Conservation (phyloP, 352 stramenopile species). For the Globisporangium cylindrosporum region DNA sequence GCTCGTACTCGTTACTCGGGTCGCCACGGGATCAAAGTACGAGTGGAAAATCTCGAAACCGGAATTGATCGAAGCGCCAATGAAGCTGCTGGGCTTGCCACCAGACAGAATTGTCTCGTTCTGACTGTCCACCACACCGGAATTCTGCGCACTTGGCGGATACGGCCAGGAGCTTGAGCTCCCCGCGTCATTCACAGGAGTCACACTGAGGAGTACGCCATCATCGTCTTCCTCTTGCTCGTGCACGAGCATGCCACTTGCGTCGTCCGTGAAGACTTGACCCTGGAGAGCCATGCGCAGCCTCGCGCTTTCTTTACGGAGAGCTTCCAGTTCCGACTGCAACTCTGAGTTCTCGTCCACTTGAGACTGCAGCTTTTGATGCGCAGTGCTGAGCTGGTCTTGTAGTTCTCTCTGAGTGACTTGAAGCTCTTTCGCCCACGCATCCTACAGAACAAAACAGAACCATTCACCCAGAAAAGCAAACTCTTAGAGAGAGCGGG, state of each 20-base stretch:
- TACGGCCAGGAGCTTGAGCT: constrained; percentile 2
- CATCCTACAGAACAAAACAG: constrained; percentile 41
- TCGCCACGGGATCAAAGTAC: constrained; percentile 58
- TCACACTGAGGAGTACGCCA: constrained; percentile 73
- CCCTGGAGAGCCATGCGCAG: constrained; percentile 58
- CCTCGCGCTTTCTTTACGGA: constrained; percentile 62
- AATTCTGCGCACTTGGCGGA: neutral
- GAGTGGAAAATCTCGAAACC: constrained; percentile 77
- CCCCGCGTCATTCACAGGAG: constrained; percentile 29
- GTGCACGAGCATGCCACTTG: constrained; percentile 64
- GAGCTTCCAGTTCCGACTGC: constrained; percentile 55
- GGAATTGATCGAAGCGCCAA: constrained; percentile 57
- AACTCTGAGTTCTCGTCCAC: constrained; percentile 73
- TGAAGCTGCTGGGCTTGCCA: constrained; percentile 34
- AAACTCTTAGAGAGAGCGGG: neutral
- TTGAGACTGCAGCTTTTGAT: constrained; percentile 69
- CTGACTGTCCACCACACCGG: constrained; percentile 4
- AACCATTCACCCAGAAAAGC: neutral
- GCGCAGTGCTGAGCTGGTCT: constrained; percentile 55
- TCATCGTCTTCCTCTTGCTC: constrained; percentile 77
- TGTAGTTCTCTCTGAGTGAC: constrained; percentile 77
- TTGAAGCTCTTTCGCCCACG: constrained; percentile 81
- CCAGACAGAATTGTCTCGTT: constrained; percentile 11
- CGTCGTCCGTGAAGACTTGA: constrained; percentile 71
- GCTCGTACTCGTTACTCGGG: neutral